Evolutionary conservation across 1,284 basidiomycete species (phyloP).

Genomic region (Trichosporon asahii): DNA sequence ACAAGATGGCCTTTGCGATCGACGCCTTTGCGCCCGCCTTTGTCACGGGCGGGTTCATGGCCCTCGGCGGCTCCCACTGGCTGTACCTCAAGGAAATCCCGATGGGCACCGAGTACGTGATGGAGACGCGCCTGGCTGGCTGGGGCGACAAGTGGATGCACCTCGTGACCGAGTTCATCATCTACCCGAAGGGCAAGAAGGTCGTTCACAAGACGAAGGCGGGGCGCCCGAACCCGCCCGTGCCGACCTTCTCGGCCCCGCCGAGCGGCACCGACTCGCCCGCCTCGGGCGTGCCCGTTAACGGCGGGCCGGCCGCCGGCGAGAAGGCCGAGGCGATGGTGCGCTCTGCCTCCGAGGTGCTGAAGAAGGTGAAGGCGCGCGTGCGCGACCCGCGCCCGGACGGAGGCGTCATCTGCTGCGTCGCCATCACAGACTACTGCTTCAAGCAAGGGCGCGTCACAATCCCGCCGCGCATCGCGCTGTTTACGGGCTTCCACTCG

Average conservation of each 20-base stretch:
- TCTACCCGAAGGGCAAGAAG: conserved; percentile 57
- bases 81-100: conserved; percentile 75
- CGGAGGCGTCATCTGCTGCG: conserved; percentile 61
- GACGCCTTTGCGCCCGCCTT: conserved; percentile 63
- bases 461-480: conserved; percentile 60
- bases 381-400: conserved; percentile 38
- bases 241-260: conserved; percentile 15
- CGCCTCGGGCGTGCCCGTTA: conserved; percentile 17
- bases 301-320: background rate
- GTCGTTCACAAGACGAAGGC: conserved; percentile 30
- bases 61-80: conserved; percentile 69
- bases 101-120: conserved; percentile 65
- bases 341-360: conserved; percentile 14
- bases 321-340: background rate
- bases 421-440: conserved; percentile 65
- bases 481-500: conserved; percentile 32
- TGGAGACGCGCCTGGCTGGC: conserved; percentile 62
- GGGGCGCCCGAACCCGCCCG: conserved; percentile 7
- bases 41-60: conserved; percentile 64
- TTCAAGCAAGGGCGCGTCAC: conserved; percentile 74
- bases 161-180: conserved; percentile 64
- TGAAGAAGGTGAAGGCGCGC: conserved; percentile 15
- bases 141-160: conserved; percentile 87
- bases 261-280: conserved; percentile 18
- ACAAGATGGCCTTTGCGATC: conserved; percentile 57